Evolutionary conservation across 192 early-diverging fungal genomes (phyloP).

Genomic region (Backusella westeae): DNA sequence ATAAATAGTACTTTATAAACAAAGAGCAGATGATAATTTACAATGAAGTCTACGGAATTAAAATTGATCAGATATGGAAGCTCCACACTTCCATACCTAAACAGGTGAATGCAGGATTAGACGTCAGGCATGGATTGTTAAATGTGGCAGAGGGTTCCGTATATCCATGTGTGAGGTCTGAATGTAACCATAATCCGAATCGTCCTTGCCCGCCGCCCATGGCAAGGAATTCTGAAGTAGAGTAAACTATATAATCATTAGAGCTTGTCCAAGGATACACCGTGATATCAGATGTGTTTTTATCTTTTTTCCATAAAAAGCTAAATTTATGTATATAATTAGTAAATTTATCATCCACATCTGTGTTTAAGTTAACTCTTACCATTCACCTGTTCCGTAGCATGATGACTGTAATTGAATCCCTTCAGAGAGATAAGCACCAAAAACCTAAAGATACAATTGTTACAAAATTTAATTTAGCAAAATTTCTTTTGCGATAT

Average conservation of each 20-base stretch:
- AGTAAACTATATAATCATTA: slow-evolving; percentile 75
- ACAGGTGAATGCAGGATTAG: background rate
- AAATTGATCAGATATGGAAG: background rate
- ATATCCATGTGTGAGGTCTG: slow-evolving; percentile 66
- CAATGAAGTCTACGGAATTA: background rate
- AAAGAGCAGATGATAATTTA: background rate
- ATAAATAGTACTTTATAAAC: background rate
- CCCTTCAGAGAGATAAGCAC: slow-evolving; percentile 70
- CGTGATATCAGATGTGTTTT: slow-evolving; percentile 25
- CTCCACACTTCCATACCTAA: slow-evolving; percentile 15
- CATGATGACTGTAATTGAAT: slow-evolving; percentile 59
- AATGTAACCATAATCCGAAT: slow-evolving; percentile 75
- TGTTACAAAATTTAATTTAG: slow-evolving; percentile 1
- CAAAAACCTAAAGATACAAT: slow-evolving; percentile 56
- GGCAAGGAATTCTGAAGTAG: slow-evolving; percentile 69
- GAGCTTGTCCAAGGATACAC: slow-evolving; percentile 70
- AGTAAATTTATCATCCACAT: background rate
- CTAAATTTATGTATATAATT: slow-evolving; percentile 33
- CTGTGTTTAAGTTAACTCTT: slow-evolving; percentile 10
- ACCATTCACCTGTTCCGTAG: slow-evolving; percentile 83
- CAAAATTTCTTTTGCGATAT: background rate
- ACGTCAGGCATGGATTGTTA: slow-evolving; percentile 5
- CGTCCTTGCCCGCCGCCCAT: slow-evolving; percentile 75
- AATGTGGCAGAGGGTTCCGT: slow-evolving; percentile 37
- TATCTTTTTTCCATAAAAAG: slow-evolving; percentile 65